Conservation (phyloP, 2,329 filamentous ascomycete species). For the Colletotrichum tabaci region DNA sequence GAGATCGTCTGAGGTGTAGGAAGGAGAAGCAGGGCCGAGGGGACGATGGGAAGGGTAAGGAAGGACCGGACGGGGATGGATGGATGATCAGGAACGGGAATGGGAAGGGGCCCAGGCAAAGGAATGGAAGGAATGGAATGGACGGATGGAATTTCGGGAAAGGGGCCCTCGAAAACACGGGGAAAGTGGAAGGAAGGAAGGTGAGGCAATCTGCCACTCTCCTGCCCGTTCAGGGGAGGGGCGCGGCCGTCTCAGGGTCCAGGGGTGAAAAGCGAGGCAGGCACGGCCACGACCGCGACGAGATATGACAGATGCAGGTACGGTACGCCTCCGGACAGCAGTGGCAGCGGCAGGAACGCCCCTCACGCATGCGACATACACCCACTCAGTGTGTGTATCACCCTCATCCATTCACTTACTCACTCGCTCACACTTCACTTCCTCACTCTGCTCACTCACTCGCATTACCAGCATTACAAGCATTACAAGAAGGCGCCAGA, state of each 20-base stretch:
- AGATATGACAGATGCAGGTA: background rate
- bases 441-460: background rate
- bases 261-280: background rate
- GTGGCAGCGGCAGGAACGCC: constrained; percentile 13
- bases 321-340: background rate
- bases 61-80: constrained; percentile 28
- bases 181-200: constrained; percentile 34
- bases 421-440: background rate
- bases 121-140: constrained; percentile 22
- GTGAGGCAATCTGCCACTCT: constrained; percentile 31
- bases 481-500: constrained; percentile 2
- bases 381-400: background rate
- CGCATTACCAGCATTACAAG: background rate
- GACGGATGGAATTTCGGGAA: constrained; percentile 25
- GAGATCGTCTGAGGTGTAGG: constrained; percentile 16
- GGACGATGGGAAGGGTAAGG: constrained; percentile 19
- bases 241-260: constrained; percentile 35
- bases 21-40: constrained; percentile 12
- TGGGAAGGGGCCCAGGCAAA: constrained; percentile 14
- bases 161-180: constrained; percentile 34
- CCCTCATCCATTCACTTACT: background rate
- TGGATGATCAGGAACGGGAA: background rate
- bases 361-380: background rate
- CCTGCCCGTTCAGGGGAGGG: constrained; percentile 31
- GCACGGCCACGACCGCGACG: background rate